Base-by-base conservation (phyloP, 2,329 filamentous ascomycete species). In the Thelonectria blattea region DNA sequence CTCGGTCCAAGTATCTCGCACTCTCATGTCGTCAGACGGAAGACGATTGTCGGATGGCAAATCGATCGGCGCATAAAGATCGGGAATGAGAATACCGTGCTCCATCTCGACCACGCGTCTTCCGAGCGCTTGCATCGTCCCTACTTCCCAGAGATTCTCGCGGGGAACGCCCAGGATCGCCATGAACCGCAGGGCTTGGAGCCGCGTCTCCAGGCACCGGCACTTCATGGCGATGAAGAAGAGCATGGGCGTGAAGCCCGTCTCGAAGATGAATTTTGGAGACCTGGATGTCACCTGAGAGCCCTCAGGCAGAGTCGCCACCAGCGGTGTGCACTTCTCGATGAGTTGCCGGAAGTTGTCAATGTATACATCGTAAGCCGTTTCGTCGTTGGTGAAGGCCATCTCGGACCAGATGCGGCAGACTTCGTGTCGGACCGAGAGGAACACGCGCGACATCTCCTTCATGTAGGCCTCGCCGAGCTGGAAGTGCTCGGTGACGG, bases 341-440 rank as follows among this genome's bases (percentile, higher is more conserved):
- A 45, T 24, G 9, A 53, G 18, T 1, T 7, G 3, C 30, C 51
- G 51, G 24, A 60, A 60, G 3, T 32, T 60, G 27, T 56, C 57
- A 20, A 56, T 32, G 47, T 56, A 37, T n/a, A 22, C 42, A 9
- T 60, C 57, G 46, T 60, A 60, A 15, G 46, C 52, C 5, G 57
- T 56, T 45, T 60, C 57, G 3, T 60, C 39, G 2, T 30, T 47
- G 1, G 37, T 41, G 37, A 60, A 60, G 3, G 57, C 57, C 57
- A 51, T 56, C 11, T 54, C 52, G 11, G 52, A 48, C 57, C 57
- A 60, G 20, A 60, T 46, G 11, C 54, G 52, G 11, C 57, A 60
- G 5, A 54, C 49, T 14, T 42, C 41, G 22, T 45, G 17, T 2
- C 51, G 39, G 34, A 60, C 45, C 2, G 55, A 32, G 11, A 60